Evolutionary conservation across 2,329 filamentous ascomycete species (phyloP).

Genomic region (Venturia oleaginea): DNA sequence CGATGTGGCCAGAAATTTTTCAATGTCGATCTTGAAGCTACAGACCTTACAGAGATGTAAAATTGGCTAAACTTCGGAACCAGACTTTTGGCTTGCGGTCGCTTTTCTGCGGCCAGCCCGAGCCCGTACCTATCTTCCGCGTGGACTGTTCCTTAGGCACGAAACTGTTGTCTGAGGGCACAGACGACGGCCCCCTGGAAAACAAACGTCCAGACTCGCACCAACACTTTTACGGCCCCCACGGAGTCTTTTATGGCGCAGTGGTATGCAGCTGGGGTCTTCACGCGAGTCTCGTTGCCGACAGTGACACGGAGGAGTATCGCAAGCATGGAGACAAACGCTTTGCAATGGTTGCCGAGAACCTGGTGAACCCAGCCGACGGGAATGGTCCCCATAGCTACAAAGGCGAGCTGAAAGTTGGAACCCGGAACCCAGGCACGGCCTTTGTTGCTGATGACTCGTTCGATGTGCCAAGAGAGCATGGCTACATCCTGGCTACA

Average conservation of each 20-base stretch:
- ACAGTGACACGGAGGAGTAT: conserved; percentile 78
- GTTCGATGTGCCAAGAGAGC: conserved; percentile 29
- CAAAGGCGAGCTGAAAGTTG: conserved; percentile 41
- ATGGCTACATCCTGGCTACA: conserved; percentile 69
- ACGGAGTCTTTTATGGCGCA: conserved; percentile 56
- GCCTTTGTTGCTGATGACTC: neutral
- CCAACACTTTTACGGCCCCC: no score
- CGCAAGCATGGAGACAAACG: conserved; percentile 66
- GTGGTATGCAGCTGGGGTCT: conserved; percentile 88
- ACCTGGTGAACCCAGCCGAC: conserved; percentile 49
- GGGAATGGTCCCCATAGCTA: conserved; percentile 48
- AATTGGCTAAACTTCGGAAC: conserved; percentile 17
- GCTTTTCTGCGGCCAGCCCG: conserved; percentile 26
- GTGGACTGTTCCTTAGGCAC: conserved; percentile 38
- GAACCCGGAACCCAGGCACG: no score
- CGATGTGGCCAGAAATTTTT: neutral
- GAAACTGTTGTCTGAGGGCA: conserved; percentile 33
- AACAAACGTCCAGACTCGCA: conserved; percentile 24
- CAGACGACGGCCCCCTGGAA: conserved; percentile 28
- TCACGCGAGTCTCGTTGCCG: conserved; percentile 79
- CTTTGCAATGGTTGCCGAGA: conserved; percentile 76
- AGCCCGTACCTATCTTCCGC: conserved; percentile 34
- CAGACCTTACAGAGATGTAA: no score
- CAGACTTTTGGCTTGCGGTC: conserved; percentile 33
- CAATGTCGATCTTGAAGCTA: no score